phyloP scores from a whole-genome alignment of 1,284 basidiomycete species.

The Ceratobasidium sp. region DNA sequence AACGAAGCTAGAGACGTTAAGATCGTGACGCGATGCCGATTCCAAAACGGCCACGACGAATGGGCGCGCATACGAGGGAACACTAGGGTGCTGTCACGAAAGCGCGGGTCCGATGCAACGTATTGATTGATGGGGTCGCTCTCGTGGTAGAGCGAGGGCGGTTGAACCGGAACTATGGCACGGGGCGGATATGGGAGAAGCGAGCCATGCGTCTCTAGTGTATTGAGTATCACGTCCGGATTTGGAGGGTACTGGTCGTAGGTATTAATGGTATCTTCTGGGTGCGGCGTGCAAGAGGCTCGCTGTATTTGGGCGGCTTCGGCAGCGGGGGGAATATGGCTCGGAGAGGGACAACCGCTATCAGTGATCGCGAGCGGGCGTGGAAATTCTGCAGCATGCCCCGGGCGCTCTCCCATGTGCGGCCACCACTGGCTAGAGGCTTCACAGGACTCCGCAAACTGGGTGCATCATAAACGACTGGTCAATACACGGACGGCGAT shows the following conservation, averaged over 20 bases:
- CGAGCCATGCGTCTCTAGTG: conserved; percentile 2
- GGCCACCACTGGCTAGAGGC: conserved; percentile 2
- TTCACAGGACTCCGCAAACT: not conserved
- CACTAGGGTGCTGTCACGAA: conserved; percentile 40
- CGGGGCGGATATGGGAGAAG: conserved; percentile 26
- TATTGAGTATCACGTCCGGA: not conserved
- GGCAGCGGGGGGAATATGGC: not conserved
- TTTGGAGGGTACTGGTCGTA: conserved; percentile 3
- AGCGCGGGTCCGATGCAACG: conserved; percentile 38
- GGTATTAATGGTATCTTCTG: not conserved
- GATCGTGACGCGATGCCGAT: conserved; percentile 22
- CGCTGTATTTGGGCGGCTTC: not conserved
- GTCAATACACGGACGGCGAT: not conserved
- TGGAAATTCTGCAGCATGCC: not conserved
- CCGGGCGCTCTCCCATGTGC: conserved; percentile 18
- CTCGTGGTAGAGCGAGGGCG: conserved; percentile 9
- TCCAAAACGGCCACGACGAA: conserved; percentile 37
- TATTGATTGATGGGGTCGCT: conserved; percentile 37
- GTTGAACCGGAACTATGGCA: conserved; percentile 12
- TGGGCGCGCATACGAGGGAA: conserved; percentile 32
- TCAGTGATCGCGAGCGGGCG: not conserved
- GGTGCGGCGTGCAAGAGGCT: not conserved
- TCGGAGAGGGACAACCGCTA: not conserved
- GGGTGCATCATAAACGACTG: not conserved
- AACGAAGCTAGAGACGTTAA: conserved; percentile 20